phyloP scores from a whole-genome alignment of 345 rosid species.

The Eucalyptus pauciflora region DNA sequence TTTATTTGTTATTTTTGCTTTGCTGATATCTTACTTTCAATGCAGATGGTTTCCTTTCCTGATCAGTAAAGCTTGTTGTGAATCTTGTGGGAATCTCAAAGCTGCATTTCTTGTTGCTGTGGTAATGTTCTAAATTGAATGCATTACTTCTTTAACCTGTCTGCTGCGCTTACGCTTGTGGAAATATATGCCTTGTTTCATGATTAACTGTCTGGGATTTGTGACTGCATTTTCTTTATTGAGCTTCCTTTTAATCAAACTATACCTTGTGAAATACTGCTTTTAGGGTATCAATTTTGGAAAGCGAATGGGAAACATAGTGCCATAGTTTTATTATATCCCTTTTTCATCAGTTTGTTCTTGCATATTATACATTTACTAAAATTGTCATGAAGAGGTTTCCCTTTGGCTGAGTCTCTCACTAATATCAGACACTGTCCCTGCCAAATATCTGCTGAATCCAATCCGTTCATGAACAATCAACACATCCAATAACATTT shows the following conservation, averaged over 20 bases:
- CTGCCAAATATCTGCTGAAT: neutral
- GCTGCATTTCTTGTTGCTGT: slow-evolving; percentile 95
- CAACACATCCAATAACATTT: neutral
- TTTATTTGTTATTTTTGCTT: neutral
- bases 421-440: neutral
- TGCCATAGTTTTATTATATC: neutral
- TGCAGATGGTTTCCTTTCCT: slow-evolving; percentile 98
- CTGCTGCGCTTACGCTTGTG: neutral
- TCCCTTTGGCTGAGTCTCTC: neutral
- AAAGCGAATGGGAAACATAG: neutral
- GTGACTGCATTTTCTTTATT: neutral
- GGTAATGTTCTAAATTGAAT: slow-evolving; percentile 28
- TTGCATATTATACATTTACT: neutral
- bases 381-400: neutral
- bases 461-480: neutral
- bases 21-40: slow-evolving; percentile 3
- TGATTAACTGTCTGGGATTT: neutral
- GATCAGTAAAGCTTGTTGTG: slow-evolving; percentile 83
- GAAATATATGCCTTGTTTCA: neutral
- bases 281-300: neutral
- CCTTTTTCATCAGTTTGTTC: neutral
- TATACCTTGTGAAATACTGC: neutral
- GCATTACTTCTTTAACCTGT: neutral
- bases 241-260: neutral
- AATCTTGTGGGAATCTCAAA: slow-evolving; percentile 94